A percentile compares a stretch with the other conserved stretches of the same genome.
Conservation (phyloP, 2,329 filamentous ascomycete species). For the Fusarium pininemorale region DNA sequence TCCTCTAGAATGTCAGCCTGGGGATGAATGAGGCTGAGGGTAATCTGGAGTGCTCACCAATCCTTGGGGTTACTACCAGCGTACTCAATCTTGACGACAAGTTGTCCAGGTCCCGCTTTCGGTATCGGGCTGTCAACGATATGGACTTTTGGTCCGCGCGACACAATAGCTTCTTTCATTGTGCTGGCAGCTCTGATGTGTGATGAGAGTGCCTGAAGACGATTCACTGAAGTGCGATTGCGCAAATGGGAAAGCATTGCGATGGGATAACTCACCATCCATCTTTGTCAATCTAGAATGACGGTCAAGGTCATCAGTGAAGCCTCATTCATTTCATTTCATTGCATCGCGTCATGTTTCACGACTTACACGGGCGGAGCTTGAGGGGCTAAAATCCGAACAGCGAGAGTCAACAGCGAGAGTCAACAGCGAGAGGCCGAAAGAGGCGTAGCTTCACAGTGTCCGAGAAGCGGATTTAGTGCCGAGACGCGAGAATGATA, state of each 20-base stretch:
- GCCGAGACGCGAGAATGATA: conserved; percentile 14
- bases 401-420: conserved; percentile 17
- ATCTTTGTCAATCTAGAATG: background rate
- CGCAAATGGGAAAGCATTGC: conserved; percentile 3
- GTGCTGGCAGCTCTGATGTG: conserved; percentile 1
- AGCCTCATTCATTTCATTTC: background rate
- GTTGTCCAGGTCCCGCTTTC: conserved; percentile 2
- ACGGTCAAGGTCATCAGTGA: background rate
- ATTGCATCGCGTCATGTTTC: background rate
- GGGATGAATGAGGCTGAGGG: too few species aligned
- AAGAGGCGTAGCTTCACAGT: background rate
- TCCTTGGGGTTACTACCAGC: conserved; percentile 26
- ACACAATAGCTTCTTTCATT: conserved; percentile 28
- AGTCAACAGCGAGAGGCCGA: conserved; percentile 15
- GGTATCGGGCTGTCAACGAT: conserved; percentile 8
- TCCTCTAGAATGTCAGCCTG: background rate
- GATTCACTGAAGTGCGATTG: background rate
- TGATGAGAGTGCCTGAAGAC: background rate
- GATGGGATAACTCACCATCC: background rate
- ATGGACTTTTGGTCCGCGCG: conserved; percentile 5
- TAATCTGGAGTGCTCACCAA: background rate
- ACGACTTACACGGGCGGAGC: background rate
- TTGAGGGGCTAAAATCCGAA: conserved; percentile 11
- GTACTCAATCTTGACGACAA: conserved; percentile 14
- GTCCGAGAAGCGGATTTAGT: background rate